Evolutionary conservation across 768 basidiomycete species (phyloP).

Genomic region (Thelephora ganbajun): DNA sequence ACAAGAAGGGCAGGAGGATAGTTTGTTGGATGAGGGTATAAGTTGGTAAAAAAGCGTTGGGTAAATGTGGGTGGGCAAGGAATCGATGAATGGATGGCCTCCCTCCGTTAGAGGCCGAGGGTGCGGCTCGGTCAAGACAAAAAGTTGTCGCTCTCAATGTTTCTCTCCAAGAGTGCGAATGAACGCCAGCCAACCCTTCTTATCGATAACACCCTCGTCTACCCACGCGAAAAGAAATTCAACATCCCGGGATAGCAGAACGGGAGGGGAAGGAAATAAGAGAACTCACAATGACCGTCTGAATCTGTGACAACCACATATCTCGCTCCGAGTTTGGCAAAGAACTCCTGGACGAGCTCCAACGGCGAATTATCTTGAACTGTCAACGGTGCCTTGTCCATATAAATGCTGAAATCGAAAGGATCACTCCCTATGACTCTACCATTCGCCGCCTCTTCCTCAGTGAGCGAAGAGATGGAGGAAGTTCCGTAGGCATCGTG

Average conservation of each 20-base stretch:
- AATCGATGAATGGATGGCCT: no score
- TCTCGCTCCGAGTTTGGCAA: constrained; percentile 85
- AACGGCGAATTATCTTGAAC: constrained; percentile 76
- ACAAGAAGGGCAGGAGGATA: no score
- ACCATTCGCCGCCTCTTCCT: constrained; percentile 14
- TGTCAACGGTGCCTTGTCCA: constrained; percentile 89
- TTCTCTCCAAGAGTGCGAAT: constrained; percentile 23
- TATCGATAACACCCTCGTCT: constrained; percentile 89
- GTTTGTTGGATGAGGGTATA: no score
- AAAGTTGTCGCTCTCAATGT: no score
- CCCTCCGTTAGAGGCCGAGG: no score
- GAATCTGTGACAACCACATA: constrained; percentile 78
- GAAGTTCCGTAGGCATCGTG: constrained; percentile 29
- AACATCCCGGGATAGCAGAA: background rate
- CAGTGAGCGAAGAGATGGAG: constrained; percentile 49
- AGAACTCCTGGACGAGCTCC: constrained; percentile 87
- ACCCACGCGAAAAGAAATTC: background rate
- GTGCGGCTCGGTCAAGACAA: no score
- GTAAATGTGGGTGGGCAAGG: no score
- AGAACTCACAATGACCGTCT: constrained; percentile 62
- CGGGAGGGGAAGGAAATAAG: no score
- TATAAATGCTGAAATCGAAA: constrained; percentile 77
- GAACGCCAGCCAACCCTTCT: constrained; percentile 89
- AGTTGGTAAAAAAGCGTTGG: no score
- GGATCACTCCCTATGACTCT: constrained; percentile 27